Conservation (phyloP, 768 basidiomycete genomes). For the Holtermanniella nyarrowii region DNA sequence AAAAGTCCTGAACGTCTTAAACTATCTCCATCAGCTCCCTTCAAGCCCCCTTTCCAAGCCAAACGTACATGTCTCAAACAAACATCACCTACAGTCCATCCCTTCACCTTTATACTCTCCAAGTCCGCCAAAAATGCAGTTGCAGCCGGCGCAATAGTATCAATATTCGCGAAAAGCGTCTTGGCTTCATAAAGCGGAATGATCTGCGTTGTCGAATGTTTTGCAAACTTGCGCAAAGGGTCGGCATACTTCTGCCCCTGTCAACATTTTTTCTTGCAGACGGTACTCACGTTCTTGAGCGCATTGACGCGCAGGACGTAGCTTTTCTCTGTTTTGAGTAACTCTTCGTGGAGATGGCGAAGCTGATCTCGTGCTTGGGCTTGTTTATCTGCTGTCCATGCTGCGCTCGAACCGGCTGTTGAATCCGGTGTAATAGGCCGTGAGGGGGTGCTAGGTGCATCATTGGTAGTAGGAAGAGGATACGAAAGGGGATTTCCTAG, state of each 20-base stretch:
- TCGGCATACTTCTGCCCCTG: conserved; percentile 64
- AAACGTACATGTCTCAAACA: conserved; percentile 57
- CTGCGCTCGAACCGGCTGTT: background rate
- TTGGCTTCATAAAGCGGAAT: conserved; percentile 84
- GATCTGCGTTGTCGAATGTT: conserved; percentile 73
- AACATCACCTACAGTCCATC: conserved; percentile 61
- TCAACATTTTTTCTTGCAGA: background rate
- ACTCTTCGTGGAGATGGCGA: conserved; percentile 67
- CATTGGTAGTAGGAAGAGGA: conserved; percentile 8
- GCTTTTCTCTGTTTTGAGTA: conserved; percentile 76
- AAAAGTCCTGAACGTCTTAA: conserved; percentile 71
- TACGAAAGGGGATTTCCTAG: conserved; percentile 23
- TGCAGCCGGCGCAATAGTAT: conserved; percentile 78
- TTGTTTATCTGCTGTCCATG: conserved; percentile 39
- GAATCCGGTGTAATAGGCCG: conserved; percentile 6
- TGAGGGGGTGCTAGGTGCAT: conserved; percentile 16
- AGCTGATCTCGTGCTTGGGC: conserved; percentile 40
- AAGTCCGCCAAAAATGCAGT: conserved; percentile 74
- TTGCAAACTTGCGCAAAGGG: conserved; percentile 75
- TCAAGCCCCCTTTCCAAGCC: too few relatives aligned
- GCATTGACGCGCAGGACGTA: conserved; percentile 75
- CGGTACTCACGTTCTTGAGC: conserved; percentile 51
- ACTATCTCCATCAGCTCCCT: conserved; percentile 38
- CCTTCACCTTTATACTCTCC: conserved; percentile 62
- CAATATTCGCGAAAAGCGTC: conserved; percentile 86